Conservation (phyloP, 2,329 filamentous ascomycete genomes). For the Metarhizium album region DNA sequence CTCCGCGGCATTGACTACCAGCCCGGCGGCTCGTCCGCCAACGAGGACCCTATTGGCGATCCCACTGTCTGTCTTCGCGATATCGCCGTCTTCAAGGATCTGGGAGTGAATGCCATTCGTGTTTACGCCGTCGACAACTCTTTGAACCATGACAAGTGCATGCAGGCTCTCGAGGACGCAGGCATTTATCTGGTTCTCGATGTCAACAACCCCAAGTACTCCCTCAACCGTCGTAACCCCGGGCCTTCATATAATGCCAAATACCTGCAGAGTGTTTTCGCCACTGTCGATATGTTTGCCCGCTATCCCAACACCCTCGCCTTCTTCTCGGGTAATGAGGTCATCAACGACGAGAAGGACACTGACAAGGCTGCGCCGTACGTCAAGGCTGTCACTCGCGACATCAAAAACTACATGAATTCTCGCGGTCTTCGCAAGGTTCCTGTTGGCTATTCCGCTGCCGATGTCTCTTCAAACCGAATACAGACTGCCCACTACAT, state of each 20-base stretch:
- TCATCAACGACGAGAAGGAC: slow-evolving; percentile 55
- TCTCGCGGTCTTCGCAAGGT: slow-evolving; percentile 50
- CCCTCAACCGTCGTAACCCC: slow-evolving; percentile 69
- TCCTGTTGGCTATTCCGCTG: slow-evolving; percentile 67
- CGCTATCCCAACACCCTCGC: slow-evolving; percentile 80
- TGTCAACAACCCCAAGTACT: slow-evolving; percentile 83
- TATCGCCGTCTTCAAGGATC: slow-evolving; percentile 68
- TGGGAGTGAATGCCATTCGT: slow-evolving; percentile 84
- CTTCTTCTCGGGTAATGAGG: slow-evolving; percentile 76
- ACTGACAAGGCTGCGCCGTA: slow-evolving; percentile 59
- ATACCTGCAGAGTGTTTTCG: slow-evolving; percentile 77
- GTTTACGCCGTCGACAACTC: slow-evolving; percentile 91
- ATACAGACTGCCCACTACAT: slow-evolving; percentile 82
- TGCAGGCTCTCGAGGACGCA: slow-evolving; percentile 67
- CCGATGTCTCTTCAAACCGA: slow-evolving; percentile 77
- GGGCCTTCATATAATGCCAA: slow-evolving; percentile 74
- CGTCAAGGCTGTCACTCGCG: slow-evolving; percentile 69
- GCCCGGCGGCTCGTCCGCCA: slow-evolving; percentile 45
- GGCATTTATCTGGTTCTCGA: slow-evolving; percentile 89
- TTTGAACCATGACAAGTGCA: slow-evolving; percentile 71
- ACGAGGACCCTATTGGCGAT: slow-evolving; percentile 68
- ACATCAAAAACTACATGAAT: slow-evolving; percentile 62
- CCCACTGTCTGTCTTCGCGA: slow-evolving; percentile 62
- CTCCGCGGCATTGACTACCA: slow-evolving; percentile 52
- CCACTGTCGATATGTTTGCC: slow-evolving; percentile 74